Conservation (phyloP, 306 rosid species). For the Fragaria ananassa region DNA sequence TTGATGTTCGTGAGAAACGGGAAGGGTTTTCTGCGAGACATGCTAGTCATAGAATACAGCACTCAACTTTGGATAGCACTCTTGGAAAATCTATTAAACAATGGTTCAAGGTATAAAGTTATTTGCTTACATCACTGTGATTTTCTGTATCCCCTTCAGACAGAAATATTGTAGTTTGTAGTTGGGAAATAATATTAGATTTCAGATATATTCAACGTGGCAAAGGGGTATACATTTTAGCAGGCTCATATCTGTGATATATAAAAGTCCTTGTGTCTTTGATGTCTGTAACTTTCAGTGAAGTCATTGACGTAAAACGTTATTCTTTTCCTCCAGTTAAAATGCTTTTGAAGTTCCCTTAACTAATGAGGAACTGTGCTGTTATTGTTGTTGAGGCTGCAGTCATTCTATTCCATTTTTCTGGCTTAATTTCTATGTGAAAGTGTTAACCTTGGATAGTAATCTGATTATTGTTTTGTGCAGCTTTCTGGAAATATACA, state of each 20-base stretch:
- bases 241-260: background rate
- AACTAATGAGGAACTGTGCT: background rate
- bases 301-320: background rate
- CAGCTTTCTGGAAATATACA: conserved; percentile 64
- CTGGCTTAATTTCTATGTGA: background rate
- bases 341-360: background rate
- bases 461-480: conserved; percentile 23
- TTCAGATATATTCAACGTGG: background rate
- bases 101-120: conserved; percentile 57
- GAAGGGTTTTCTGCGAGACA: conserved; percentile 41
- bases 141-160: background rate
- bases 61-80: conserved; percentile 29
- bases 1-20: conserved; percentile 68
- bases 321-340: background rate
- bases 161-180: background rate
- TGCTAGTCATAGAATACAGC: conserved; percentile 42
- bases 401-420: background rate
- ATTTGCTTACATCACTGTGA: background rate
- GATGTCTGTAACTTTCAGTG: background rate
- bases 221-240: background rate
- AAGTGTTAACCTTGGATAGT: conserved; percentile 8
- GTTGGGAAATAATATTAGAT: background rate
- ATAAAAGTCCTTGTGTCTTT: background rate
- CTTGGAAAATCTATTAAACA: conserved; percentile 39
- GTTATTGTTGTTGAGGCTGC: background rate